A percentile compares a stretch with the other conserved stretches of the same genome.
phyloP scores from a whole-genome alignment of 768 basidiomycete species.

The Dendrothele bispora region DNA sequence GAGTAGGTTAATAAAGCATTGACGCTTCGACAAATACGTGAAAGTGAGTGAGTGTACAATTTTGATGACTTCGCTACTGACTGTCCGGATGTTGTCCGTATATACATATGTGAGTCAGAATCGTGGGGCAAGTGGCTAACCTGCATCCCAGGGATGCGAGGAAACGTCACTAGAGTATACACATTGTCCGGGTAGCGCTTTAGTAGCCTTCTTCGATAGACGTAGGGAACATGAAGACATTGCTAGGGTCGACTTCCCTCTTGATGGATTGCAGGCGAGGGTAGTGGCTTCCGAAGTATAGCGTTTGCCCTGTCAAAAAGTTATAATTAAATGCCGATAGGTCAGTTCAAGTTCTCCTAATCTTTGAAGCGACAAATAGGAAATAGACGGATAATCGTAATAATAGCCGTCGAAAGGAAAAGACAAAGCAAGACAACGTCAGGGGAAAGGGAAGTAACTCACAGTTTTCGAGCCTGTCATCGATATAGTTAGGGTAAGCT shows the following conservation, averaged over 20 bases:
- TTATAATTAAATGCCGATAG: too few species aligned
- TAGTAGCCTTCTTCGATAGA: slow-evolving; percentile 25
- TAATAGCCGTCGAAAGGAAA: too few species aligned
- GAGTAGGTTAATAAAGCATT: too few species aligned
- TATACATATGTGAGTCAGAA: neutral
- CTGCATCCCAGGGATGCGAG: too few species aligned
- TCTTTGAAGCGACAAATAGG: too few species aligned
- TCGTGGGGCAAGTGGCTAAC: too few species aligned
- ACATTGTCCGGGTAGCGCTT: too few species aligned
- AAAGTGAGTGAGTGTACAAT: too few species aligned
- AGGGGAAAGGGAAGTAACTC: slow-evolving; percentile 4
- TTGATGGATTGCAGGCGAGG: slow-evolving; percentile 31
- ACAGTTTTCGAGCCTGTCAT: slow-evolving; percentile 34
- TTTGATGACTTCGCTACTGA: neutral
- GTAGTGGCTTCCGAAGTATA: slow-evolving; percentile 34
- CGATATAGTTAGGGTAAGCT: slow-evolving; percentile 41
- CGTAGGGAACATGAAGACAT: slow-evolving; percentile 40
- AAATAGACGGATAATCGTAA: neutral
- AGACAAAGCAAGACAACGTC: too few species aligned
- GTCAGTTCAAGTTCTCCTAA: too few species aligned
- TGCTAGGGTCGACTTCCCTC: slow-evolving; percentile 31
- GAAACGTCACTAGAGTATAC: too few species aligned
- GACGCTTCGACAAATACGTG: too few species aligned
- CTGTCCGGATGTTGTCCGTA: neutral
- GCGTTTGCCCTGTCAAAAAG: slow-evolving; percentile 30